phyloP scores from a whole-genome alignment of 352 stramenopile species.

The Phytophthora sp. region DNA sequence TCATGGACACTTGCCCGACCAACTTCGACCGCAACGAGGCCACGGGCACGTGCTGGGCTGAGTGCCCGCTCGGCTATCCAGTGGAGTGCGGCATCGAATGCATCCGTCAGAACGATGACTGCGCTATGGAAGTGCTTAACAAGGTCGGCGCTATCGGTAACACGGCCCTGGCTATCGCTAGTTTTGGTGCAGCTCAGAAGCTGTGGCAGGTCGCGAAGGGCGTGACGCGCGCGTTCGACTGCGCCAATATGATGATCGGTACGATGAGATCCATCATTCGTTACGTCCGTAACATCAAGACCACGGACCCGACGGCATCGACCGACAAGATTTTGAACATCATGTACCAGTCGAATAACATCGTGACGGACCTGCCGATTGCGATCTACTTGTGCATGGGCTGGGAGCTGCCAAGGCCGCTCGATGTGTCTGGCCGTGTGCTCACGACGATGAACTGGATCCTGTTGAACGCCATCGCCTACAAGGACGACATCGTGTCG shows the following conservation, averaged over 20 bases:
- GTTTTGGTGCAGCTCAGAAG: constrained; percentile 32
- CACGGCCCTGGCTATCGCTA: constrained; percentile 29
- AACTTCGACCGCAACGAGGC: constrained; percentile 43
- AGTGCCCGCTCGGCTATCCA: constrained; percentile 56
- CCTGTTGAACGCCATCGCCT: constrained; percentile 31
- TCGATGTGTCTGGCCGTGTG: constrained; percentile 34
- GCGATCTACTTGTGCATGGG: constrained; percentile 50
- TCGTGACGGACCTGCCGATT: constrained; percentile 45
- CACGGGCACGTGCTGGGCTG: constrained; percentile 44
- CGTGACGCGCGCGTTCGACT: constrained; percentile 39
- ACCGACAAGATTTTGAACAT: constrained; percentile 45
- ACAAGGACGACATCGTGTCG: constrained; percentile 27
- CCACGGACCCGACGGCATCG: constrained; percentile 38
- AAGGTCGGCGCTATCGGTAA: constrained; percentile 35
- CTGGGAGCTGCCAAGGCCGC: constrained; percentile 19
- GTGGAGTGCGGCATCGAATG: constrained; percentile 61
- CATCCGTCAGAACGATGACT: constrained; percentile 55
- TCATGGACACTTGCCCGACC: constrained; percentile 27
- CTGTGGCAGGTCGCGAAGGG: constrained; percentile 30
- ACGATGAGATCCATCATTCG: constrained; percentile 11
- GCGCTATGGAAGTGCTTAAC: constrained; percentile 28
- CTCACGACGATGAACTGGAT: constrained; percentile 32
- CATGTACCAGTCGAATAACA: constrained; percentile 54
- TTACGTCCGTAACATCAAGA: constrained; percentile 24
- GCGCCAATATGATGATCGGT: constrained; percentile 40